Conservation (phyloP, 176 grass and related monocot genomes). For the maize (Zea mays) region Zm-B73-REFERENCE-NAM-5.0 NC_050105.1:81353501-81354000, state of each 20-base stretch:
- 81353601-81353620: conserved; percentile 89
- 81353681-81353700: neutral
- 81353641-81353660: conserved; percentile 22
- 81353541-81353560: conserved; percentile 1
- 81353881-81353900: conserved; percentile 1
- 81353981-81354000: conserved; percentile 11
- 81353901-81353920: neutral
- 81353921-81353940: neutral
- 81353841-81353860: conserved; percentile 16
- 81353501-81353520: conserved; percentile 5
- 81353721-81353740: neutral
- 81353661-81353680: conserved; percentile 1
- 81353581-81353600: conserved; percentile 94
- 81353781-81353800: conserved; percentile 20
- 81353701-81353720: neutral
- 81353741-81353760: neutral
- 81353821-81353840: neutral
- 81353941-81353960: conserved; percentile 7
- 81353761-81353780: neutral
- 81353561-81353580: conserved; percentile 95
- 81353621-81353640: conserved; percentile 93
- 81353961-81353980: neutral
- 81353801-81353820: conserved; percentile 11
- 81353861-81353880: conserved; percentile 29
- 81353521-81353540: neutral